phyloP scores from a whole-genome alignment of 768 basidiomycete genomes.

The Gyrodon lividus region DNA sequence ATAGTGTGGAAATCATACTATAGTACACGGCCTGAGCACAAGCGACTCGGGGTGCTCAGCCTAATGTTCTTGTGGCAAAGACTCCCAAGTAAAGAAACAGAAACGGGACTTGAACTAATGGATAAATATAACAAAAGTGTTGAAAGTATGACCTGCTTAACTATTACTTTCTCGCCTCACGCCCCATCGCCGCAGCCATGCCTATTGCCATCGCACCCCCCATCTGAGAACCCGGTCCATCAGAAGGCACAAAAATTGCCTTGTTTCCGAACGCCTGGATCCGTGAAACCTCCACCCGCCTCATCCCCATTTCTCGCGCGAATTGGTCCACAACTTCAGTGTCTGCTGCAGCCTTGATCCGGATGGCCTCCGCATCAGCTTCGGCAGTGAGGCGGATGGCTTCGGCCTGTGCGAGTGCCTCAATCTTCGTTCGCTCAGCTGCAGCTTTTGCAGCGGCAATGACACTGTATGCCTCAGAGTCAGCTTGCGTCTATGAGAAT shows the following conservation, averaged over 20 bases:
- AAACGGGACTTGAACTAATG: background rate
- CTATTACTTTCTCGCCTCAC: constrained; percentile 16
- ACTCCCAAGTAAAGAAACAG: background rate
- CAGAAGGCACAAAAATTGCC: constrained; percentile 69
- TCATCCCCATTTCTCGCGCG: constrained; percentile 74
- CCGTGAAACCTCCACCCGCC: constrained; percentile 61
- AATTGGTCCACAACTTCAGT: constrained; percentile 58
- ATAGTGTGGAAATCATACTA: background rate
- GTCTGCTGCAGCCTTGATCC: constrained; percentile 65
- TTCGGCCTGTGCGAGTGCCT: constrained; percentile 75
- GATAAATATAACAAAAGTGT: background rate
- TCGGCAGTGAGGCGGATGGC: constrained; percentile 73
- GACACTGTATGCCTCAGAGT: constrained; percentile 72
- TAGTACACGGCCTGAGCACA: background rate
- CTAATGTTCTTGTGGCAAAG: no score
- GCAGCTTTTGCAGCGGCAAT: constrained; percentile 74
- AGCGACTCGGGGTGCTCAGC: no score
- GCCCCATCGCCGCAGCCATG: constrained; percentile 69
- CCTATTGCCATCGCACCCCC: constrained; percentile 62
- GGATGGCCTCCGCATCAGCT: constrained; percentile 70
- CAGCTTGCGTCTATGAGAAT: constrained; percentile 55
- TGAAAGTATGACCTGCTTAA: background rate
- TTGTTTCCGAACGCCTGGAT: constrained; percentile 66
- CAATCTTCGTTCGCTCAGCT: constrained; percentile 63
- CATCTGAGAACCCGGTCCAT: constrained; percentile 56